Conservation (phyloP, 352 stramenopile genomes). For the Phytopythium boreale region DNA sequence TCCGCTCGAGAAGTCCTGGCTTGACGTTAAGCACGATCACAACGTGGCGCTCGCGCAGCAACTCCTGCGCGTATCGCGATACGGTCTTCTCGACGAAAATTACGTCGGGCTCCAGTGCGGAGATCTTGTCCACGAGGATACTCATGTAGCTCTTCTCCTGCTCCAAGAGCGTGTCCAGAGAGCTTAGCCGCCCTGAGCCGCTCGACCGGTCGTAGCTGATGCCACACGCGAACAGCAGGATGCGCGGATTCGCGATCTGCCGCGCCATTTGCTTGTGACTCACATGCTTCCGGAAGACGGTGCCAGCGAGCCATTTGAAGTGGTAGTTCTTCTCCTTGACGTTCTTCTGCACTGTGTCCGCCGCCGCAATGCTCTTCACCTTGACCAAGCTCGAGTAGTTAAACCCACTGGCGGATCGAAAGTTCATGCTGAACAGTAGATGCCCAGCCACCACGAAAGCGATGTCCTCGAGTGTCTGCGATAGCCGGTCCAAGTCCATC, state of each 20-base stretch:
- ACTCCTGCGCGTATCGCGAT: conserved; percentile 90
- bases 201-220: conserved; percentile 95
- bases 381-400: conserved; percentile 80
- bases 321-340: conserved; percentile 79
- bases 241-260: conserved; percentile 92
- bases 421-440: conserved; percentile 82
- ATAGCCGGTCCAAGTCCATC: conserved; percentile 41
- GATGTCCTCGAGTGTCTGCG: conserved; percentile 60
- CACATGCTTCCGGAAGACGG: conserved; percentile 96
- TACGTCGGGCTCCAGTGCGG: conserved; percentile 92
- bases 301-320: conserved; percentile 94
- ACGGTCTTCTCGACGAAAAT: conserved; percentile 92
- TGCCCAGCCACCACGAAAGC: conserved; percentile 73
- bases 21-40: conserved; percentile 95
- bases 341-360: conserved; percentile 54
- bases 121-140: conserved; percentile 97
- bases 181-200: conserved; percentile 87
- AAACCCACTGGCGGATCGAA: conserved; percentile 65
- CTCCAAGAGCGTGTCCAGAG: conserved; percentile 94
- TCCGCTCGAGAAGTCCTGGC: conserved; percentile 86
- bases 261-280: conserved; percentile 96
- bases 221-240: conserved; percentile 94
- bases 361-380: conserved; percentile 79
- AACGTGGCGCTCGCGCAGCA: conserved; percentile 89
- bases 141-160: conserved; percentile 97